Evolutionary conservation across 139 green algal genomes (phyloP).

Genomic region (Haematococcus lacustris): DNA sequence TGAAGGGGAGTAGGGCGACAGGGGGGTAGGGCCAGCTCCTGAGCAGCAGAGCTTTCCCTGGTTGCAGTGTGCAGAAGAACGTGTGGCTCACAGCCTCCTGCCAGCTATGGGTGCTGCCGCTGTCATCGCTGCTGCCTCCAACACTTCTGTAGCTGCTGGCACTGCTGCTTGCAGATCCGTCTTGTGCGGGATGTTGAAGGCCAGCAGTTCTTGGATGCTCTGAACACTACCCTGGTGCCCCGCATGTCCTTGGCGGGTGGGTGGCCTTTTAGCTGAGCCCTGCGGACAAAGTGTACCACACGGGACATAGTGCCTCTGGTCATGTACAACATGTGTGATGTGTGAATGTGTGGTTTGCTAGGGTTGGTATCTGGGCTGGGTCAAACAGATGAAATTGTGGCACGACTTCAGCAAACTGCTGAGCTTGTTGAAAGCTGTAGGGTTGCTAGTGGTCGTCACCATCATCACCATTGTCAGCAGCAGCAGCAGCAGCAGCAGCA

Average conservation of each 20-base stretch:
- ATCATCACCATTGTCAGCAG: background rate
- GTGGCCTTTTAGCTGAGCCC: background rate
- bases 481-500: background rate
- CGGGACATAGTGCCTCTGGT: background rate
- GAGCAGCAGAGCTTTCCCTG: too few species aligned
- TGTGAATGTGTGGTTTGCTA: background rate
- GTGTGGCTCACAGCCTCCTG: background rate
- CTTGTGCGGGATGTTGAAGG: constrained; percentile 70
- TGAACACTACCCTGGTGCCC: constrained; percentile 58
- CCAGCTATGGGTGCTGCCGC: background rate
- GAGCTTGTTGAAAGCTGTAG: background rate
- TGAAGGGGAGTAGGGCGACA: background rate
- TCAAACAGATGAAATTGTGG: background rate
- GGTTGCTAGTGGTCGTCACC: background rate
- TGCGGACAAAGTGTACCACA: background rate
- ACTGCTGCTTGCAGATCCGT: constrained; percentile 38
- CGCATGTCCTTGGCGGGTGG: constrained; percentile 55
- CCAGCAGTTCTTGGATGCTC: constrained; percentile 59
- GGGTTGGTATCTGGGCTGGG: background rate
- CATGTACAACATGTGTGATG: background rate
- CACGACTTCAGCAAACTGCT: background rate
- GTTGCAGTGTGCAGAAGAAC: too few species aligned
- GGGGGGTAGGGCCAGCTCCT: background rate
- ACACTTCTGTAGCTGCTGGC: background rate
- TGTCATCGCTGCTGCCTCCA: background rate